Evolutionary conservation across 345 rosid species (phyloP).

Genomic region (Balakata baccata): DNA sequence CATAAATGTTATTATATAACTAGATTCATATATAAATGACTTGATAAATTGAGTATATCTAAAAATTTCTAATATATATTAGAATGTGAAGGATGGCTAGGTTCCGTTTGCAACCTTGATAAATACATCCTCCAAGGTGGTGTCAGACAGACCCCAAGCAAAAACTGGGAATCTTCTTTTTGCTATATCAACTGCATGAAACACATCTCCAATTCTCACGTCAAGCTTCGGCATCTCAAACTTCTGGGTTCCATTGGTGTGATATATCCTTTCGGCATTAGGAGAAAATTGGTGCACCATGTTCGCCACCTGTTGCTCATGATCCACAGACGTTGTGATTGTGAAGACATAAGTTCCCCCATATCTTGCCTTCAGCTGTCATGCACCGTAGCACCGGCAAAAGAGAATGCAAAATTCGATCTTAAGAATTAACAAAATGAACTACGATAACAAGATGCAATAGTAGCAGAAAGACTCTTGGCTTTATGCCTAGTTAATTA

Average conservation of each 20-base stretch:
- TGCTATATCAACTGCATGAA: slow-evolving; percentile 73
- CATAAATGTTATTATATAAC: too few species aligned
- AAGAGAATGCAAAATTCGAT: too few species aligned
- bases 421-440: too few species aligned
- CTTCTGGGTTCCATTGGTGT: slow-evolving; percentile 83
- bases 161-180: slow-evolving; percentile 65
- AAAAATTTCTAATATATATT: too few species aligned
- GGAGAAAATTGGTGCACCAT: slow-evolving; percentile 54
- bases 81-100: not conserved
- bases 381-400: not conserved
- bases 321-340: slow-evolving; percentile 56
- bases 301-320: slow-evolving; percentile 64
- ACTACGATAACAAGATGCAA: too few species aligned
- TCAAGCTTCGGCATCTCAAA: slow-evolving; percentile 84
- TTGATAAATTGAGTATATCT: too few species aligned
- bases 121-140: slow-evolving; percentile 94
- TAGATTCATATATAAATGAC: too few species aligned
- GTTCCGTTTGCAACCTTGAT: slow-evolving; percentile 65
- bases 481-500: too few species aligned
- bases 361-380: slow-evolving; percentile 73
- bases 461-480: too few species aligned
- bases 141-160: slow-evolving; percentile 92
- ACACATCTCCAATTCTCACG: slow-evolving; percentile 65
- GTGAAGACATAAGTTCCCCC: slow-evolving; percentile 85
- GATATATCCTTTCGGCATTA: slow-evolving; percentile 65